Percentiles rank a stretch among this genome's conserved stretches.
Evolutionary conservation across 1,284 basidiomycete genomes (phyloP).

Genomic region (Singerocomus inundabilis): DNA sequence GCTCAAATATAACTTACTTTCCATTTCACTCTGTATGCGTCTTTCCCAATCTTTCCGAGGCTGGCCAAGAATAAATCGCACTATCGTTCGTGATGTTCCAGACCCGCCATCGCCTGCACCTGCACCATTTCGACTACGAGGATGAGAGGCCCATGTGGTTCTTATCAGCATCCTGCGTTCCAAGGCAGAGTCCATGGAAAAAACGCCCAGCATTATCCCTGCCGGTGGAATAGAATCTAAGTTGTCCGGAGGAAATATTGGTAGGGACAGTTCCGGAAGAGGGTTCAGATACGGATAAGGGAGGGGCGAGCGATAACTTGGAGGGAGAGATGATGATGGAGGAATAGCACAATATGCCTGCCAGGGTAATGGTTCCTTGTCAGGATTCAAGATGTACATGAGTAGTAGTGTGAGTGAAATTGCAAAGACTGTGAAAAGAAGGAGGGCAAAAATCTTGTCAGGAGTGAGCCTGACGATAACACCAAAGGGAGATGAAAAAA

Average conservation of each 20-base stretch:
- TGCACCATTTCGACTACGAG: conserved; percentile 72
- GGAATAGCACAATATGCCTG: conserved; percentile 83
- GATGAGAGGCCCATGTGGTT: conserved; percentile 87
- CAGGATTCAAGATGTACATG: conserved; percentile 92
- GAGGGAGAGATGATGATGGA: conserved; percentile 45
- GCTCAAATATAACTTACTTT: conserved; percentile 58
- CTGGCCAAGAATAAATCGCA: conserved; percentile 90
- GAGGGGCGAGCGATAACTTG: conserved; percentile 39
- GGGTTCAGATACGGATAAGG: conserved; percentile 42
- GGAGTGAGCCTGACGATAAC: conserved; percentile 17
- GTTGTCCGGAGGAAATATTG: conserved; percentile 59
- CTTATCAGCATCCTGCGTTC: conserved; percentile 90
- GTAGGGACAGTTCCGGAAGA: conserved; percentile 30
- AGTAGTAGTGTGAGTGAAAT: conserved; percentile 79
- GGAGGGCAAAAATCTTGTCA: conserved; percentile 66
- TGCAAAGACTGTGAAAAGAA: conserved; percentile 70
- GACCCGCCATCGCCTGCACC: conserved; percentile 64
- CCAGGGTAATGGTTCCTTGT: conserved; percentile 95
- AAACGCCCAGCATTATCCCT: conserved; percentile 88
- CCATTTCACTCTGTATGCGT: conserved; percentile 85
- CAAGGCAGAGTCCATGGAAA: conserved; percentile 83
- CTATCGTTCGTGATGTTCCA: conserved; percentile 83
- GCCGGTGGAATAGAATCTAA: conserved; percentile 82
- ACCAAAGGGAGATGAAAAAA: conserved; percentile 4
- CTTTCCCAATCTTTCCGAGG: conserved; percentile 80